Conservation (phyloP, 164 flowering plant species). For the Chimonanthus praecox region DNA sequence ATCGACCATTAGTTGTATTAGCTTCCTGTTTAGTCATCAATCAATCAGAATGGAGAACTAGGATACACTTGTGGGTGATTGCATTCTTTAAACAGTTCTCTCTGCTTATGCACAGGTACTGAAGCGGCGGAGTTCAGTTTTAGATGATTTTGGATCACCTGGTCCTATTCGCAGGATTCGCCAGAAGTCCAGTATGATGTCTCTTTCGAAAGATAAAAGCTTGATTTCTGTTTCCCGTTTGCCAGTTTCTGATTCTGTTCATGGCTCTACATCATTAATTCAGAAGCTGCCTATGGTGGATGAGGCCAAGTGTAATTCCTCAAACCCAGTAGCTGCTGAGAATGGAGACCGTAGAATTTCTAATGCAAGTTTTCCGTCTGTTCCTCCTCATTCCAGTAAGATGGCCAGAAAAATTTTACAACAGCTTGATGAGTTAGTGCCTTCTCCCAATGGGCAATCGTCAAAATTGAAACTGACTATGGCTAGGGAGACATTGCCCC, state of each 20-base stretch:
- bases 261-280: slow-evolving; percentile 9
- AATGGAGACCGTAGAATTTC: slow-evolving; percentile 22
- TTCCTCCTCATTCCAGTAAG: slow-evolving; percentile 71
- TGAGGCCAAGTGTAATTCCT: slow-evolving; percentile 15
- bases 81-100: too few species aligned
- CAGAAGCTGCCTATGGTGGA: slow-evolving; percentile 14
- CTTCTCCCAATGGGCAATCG: slow-evolving; percentile 53
- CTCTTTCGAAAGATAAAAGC: slow-evolving; percentile 30
- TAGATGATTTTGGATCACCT: slow-evolving; percentile 72
- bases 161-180: slow-evolving; percentile 87
- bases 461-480: slow-evolving; percentile 39
- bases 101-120: slow-evolving; percentile 31
- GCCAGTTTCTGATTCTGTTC: slow-evolving; percentile 24
- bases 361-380: slow-evolving; percentile 29
- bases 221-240: slow-evolving; percentile 18
- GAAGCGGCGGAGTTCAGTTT: slow-evolving; percentile 68
- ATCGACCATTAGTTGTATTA: neutral
- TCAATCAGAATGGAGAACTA: neutral
- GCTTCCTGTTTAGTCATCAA: neutral
- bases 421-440: slow-evolving; percentile 64
- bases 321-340: slow-evolving; percentile 19
- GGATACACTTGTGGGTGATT: neutral
- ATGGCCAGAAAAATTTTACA: slow-evolving; percentile 68
- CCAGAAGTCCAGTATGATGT: slow-evolving; percentile 57
- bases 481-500: slow-evolving; percentile 42